Conservation (phyloP, 176 grass and related monocot species). For the Ensete ventricosum region DNA sequence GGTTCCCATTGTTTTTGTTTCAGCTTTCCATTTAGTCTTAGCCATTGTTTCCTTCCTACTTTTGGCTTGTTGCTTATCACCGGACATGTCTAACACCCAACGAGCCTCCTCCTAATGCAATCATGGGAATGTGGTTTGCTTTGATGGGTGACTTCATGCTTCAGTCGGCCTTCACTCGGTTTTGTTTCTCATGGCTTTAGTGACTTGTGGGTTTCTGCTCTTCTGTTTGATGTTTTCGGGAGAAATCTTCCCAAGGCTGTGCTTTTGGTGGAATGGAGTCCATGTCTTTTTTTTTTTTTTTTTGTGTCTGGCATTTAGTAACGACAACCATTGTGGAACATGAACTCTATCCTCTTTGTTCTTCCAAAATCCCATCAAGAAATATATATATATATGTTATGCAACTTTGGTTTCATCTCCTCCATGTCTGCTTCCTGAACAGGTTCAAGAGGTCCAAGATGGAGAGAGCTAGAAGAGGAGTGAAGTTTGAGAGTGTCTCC, state of each 20-base stretch:
- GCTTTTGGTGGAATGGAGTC: too few relatives aligned
- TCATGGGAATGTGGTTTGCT: not conserved
- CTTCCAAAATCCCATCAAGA: too few relatives aligned
- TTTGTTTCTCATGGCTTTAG: too few relatives aligned
- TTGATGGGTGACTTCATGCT: not conserved
- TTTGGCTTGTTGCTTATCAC: not conserved
- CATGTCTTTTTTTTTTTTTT: not conserved
- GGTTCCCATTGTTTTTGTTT: constrained; percentile 3
- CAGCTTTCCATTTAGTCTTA: not conserved
- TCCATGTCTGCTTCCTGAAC: not conserved
- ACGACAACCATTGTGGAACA: not conserved
- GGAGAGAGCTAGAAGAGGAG: constrained; percentile 52
- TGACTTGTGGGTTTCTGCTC: too few relatives aligned
- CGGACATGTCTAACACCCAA: not conserved
- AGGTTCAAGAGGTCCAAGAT: constrained; percentile 19
- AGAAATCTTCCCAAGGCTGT: too few relatives aligned
- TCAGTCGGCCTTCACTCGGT: too few relatives aligned
- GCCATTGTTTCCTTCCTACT: not conserved
- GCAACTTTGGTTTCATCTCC: not conserved
- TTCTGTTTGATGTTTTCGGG: too few relatives aligned
- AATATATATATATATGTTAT: too few relatives aligned
- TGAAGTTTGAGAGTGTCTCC: constrained; percentile 50
- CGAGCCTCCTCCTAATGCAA: not conserved
- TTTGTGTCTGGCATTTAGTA: not conserved
- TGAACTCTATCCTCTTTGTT: not conserved